phyloP scores from a whole-genome alignment of 345 rosid genomes.

The Eucalyptus viminalis region DNA sequence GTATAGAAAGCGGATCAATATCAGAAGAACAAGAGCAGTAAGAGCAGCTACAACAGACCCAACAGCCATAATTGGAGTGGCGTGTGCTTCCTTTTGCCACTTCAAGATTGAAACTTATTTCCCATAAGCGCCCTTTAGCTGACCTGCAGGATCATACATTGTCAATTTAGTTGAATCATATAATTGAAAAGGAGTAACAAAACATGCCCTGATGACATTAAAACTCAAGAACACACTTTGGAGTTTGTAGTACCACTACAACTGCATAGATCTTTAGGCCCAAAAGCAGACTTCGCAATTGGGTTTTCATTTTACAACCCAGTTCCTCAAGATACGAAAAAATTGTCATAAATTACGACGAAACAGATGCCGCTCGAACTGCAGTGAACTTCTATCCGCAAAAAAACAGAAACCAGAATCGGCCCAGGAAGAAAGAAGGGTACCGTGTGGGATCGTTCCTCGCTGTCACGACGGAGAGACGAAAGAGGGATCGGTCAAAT shows the following conservation, averaged over 20 bases:
- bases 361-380: neutral
- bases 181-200: neutral
- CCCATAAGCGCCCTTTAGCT: neutral
- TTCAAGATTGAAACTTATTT: neutral
- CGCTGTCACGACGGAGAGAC: neutral
- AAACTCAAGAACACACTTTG: neutral
- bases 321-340: neutral
- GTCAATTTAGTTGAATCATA: neutral
- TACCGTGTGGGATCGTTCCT: neutral
- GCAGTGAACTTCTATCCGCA: neutral
- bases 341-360: neutral
- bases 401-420: neutral
- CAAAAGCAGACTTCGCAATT: neutral
- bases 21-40: neutral
- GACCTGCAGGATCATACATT: neutral
- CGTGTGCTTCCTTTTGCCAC: neutral
- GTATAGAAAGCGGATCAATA: conserved; percentile 10
- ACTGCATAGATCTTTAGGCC: neutral
- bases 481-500: neutral
- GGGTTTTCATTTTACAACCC: neutral
- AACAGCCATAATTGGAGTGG: conserved; percentile 7
- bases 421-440: neutral
- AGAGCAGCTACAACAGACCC: neutral
- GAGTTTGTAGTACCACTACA: neutral
- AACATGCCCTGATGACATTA: neutral